Base-by-base conservation (phyloP, 139 green algal species). In the Coccomyxa sp. region DNA sequence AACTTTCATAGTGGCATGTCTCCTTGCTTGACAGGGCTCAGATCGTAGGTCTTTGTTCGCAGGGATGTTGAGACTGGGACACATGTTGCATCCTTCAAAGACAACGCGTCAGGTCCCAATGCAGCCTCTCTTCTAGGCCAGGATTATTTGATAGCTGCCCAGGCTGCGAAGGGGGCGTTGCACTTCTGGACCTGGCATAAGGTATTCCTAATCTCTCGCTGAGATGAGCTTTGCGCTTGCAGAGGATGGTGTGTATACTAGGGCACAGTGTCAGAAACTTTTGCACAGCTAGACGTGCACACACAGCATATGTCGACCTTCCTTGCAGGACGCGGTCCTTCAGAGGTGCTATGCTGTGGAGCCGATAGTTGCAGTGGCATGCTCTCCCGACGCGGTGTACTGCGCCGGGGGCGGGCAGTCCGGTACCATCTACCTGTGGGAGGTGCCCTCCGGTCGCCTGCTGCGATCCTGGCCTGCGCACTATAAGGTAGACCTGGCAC, bases 101-200 rank as follows among this genome's bases (percentile, higher is more conserved):
- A 55, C 22, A 93, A 89, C 36, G 39, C 74, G 9, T 86, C 75
- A 31, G 36, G 77, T 7, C 58, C 75, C 1, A 91, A 89, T n/a
- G 80, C 86, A 14, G 54, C 94, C 10, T 88, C 82, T 55, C 55
- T 68, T 6, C 36, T 96, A 5, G 93, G 93, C 0, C 55, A 71
- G 5, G 92, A 95, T 79, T 94, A 95, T 76, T 39, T 97, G 4
- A 78, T 87, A n/a, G 81, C 84, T 29, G 83, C 85, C 2, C 93
- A 97, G 79, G 55, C 55, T 6, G 44, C 54, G 36, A 94, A 93
- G 70, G 85, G 88, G 2, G 80, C 83, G 0, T 35, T 97, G 10
- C 89, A 95, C 68, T 89, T 93, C 75, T 97, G 90, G 90, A 85
- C 88, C 0, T 97, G 89, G 91, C 85, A 94, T 75, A 95, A 93